These are phyloP conservation scores for Stagonosporopsis tanaceti DNA, from an alignment of 2,329 filamentous ascomycete species.

Conservation along the genomic window DNA sequence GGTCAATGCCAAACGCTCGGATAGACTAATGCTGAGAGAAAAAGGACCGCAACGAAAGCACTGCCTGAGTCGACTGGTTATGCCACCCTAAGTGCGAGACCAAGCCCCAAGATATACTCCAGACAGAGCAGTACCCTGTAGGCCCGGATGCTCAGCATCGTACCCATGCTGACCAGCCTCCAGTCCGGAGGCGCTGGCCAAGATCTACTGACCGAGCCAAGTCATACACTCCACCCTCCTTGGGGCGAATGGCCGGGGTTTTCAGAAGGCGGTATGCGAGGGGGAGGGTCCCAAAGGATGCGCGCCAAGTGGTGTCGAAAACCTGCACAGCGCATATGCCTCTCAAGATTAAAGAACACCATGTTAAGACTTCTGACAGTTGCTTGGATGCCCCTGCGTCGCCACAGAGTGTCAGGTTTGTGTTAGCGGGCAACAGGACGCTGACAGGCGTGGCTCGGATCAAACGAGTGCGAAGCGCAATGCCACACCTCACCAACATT, in stretches of 20 bases:
- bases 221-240: constrained; percentile 33
- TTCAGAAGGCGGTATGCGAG: constrained; percentile 21
- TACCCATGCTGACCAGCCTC: constrained; percentile 12
- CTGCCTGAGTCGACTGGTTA: constrained; percentile 4
- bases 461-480: constrained; percentile 10
- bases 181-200: constrained; percentile 30
- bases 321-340: constrained; percentile 8
- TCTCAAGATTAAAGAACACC: constrained; percentile 4
- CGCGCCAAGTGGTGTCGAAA: not conserved
- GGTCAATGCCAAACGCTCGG: constrained; percentile 9
- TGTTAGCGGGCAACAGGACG: constrained; percentile 2
- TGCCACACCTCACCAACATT: not conserved
- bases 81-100: constrained; percentile 18
- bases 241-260: constrained; percentile 11
- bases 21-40: constrained; percentile 25
- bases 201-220: constrained; percentile 32
- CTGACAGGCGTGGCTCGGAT: constrained; percentile 5
- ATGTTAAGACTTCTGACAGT: constrained; percentile 22
- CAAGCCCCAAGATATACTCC: constrained; percentile 24
- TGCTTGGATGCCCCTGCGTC: constrained; percentile 20
- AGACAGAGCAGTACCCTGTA: constrained; percentile 8
- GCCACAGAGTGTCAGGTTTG: constrained; percentile 6
- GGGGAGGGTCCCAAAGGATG: constrained; percentile 1
- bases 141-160: constrained; percentile 8
- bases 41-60: constrained; percentile 17